These are phyloP conservation scores for Fonsecaea multimorphosa DNA, from an alignment of 2,329 filamentous ascomycete genomes.

Conservation along the genomic window DNA sequence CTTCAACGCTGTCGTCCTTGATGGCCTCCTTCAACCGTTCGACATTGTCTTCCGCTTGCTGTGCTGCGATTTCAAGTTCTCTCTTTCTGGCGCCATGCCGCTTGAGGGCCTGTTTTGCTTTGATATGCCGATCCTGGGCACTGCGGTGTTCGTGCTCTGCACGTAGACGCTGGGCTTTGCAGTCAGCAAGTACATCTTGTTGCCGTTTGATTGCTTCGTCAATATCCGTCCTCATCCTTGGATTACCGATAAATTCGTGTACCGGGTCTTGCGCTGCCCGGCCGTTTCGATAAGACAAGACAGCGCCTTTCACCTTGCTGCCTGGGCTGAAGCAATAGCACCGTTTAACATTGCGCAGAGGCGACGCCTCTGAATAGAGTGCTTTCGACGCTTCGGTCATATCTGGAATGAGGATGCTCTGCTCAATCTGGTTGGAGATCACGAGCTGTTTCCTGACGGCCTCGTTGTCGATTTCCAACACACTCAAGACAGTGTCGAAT, in stretches of 20 bases:
- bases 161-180: conserved; percentile 61
- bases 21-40: conserved; percentile 71
- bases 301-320: conserved; percentile 66
- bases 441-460: conserved; percentile 80
- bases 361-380: conserved; percentile 63
- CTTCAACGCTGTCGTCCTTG: conserved; percentile 64
- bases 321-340: conserved; percentile 70
- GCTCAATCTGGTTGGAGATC: conserved; percentile 82
- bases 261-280: conserved; percentile 60
- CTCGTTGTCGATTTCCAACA: conserved; percentile 79
- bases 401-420: conserved; percentile 76
- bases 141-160: conserved; percentile 58
- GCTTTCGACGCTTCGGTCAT: conserved; percentile 70
- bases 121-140: conserved; percentile 57
- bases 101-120: conserved; percentile 56
- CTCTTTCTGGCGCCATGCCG: conserved; percentile 56
- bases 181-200: conserved; percentile 56
- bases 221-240: conserved; percentile 81
- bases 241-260: conserved; percentile 57
- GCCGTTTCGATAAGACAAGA: conserved; percentile 60
- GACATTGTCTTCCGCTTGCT: conserved; percentile 67
- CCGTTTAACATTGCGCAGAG: conserved; percentile 69
- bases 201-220: conserved; percentile 68
- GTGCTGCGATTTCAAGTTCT: conserved; percentile 62
- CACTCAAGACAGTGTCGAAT: conserved; percentile 79